These are phyloP conservation scores for Nasturtium officinale DNA, from an alignment of 345 rosid species.

Conservation along the genomic window DNA sequence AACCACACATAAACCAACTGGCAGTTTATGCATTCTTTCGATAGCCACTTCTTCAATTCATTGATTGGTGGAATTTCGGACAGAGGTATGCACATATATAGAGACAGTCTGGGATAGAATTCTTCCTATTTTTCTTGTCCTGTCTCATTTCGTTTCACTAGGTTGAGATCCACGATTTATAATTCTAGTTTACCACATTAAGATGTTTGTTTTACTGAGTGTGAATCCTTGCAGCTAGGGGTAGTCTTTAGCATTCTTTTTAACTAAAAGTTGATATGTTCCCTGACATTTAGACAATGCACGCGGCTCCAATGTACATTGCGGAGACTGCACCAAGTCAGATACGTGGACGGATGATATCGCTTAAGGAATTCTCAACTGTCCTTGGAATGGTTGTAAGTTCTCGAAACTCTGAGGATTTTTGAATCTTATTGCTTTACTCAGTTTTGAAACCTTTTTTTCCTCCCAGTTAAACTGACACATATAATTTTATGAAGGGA, in stretches of 20 bases:
- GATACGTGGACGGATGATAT: slow-evolving; percentile 88
- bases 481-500: slow-evolving; percentile 53
- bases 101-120: neutral
- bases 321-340: slow-evolving; percentile 95
- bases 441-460: slow-evolving; percentile 7
- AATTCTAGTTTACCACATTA: neutral
- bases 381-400: slow-evolving; percentile 99
- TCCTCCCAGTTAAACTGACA: slow-evolving; percentile 20
- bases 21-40: neutral
- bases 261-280: slow-evolving; percentile 18
- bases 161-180: slow-evolving; percentile 4
- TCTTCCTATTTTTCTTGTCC: neutral
- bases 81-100: slow-evolving; percentile 3
- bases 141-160: neutral
- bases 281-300: slow-evolving; percentile 74
- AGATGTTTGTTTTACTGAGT: slow-evolving; percentile 9
- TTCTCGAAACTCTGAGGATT: slow-evolving; percentile 37
- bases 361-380: slow-evolving; percentile 93
- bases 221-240: slow-evolving; percentile 1
- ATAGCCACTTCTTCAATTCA: neutral
- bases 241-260: neutral
- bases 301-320: slow-evolving; percentile 98
- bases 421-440: slow-evolving; percentile 3
- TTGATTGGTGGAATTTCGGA: neutral
- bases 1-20: neutral